Evolutionary conservation across 2,329 filamentous ascomycete genomes (phyloP), one percentile per base, ranked within the genome.

Genomic region (Colletotrichum lupini): DNA sequence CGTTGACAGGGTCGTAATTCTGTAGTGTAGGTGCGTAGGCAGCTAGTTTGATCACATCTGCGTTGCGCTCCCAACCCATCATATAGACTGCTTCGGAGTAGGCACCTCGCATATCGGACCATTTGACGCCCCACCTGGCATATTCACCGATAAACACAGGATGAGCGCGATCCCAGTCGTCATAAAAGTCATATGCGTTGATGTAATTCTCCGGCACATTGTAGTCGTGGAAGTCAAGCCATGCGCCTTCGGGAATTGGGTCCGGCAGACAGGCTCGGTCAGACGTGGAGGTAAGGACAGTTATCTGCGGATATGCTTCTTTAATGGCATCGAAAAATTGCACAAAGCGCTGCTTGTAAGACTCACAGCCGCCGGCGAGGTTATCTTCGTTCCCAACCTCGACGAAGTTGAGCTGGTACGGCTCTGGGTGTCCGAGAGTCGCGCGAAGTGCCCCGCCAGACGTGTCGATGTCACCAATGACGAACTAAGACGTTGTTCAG

Each of bases 181-280:
- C 59, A 26, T 46, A 61, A 12, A 61, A 61, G 12, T 61, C 59
- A 19, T 42, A 61, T 3, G 59, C 35, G 0, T 61, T 46, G 22
- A 61, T 46, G 59, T 61, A 61, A 24, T 61, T 61, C 35, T 61
- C 59, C 16, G 59, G 59, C 32, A 61, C 59, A 24, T 61, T 61
- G 59, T 61, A 61, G 35, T 61, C 59, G 3, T 61, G 59, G 59
- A 61, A 61, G 59, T 61, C 59, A 19, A 61, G 59, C 35, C 59
- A 61, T 28, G 59, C 59, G 32, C 59, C 35, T 24, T 61, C 59
- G 35, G 59, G 59, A 11, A 61, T 61, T 9, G 59, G 59, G 59
- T 61, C 14, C 1, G 59, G 59, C 59, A 61, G 59, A 37, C 59
- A 61, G 35, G 35, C 26, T 32, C 59, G 59, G 35, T 61, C 59